These are phyloP conservation scores for Cyclotella choctawhatcheeana DNA, from an alignment of 108 stramenopile species.

Conservation along the genomic window DNA sequence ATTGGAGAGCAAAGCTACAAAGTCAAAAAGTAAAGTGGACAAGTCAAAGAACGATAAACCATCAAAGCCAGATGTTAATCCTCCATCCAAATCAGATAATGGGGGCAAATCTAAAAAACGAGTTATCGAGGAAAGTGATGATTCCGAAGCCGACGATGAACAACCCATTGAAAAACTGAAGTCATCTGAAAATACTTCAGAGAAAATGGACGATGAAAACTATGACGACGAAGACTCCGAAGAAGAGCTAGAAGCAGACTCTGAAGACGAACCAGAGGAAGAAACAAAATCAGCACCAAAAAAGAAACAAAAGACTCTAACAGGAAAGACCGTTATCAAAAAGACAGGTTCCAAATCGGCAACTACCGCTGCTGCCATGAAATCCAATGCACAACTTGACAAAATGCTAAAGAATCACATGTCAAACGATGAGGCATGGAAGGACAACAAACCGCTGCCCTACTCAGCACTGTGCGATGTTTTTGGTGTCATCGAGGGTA, in stretches of 20 bases:
- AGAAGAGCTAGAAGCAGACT: constrained; percentile 19
- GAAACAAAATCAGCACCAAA: neutral
- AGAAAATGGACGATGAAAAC: constrained; percentile 22
- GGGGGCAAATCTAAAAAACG: constrained; percentile 17
- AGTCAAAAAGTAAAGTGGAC: too few species aligned
- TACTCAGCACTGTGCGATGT: constrained; percentile 76
- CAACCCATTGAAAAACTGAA: neutral
- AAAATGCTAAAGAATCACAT: constrained; percentile 7
- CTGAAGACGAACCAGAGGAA: too few species aligned
- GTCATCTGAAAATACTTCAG: constrained; percentile 28
- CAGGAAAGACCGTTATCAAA: constrained; percentile 8
- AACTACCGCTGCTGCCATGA: constrained; percentile 51
- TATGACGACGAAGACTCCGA: constrained; percentile 30
- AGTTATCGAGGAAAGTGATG: constrained; percentile 37
- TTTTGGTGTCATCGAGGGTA: constrained; percentile 81
- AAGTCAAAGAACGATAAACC: too few species aligned
- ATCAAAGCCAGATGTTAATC: neutral
- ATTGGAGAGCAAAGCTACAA: neutral
- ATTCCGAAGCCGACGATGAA: constrained; percentile 19
- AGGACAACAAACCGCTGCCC: constrained; percentile 15
- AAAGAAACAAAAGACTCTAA: constrained; percentile 36
- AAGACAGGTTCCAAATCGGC: constrained; percentile 30
- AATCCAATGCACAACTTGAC: constrained; percentile 33
- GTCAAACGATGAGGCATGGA: constrained; percentile 31
- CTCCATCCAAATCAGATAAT: neutral